phyloP scores from a whole-genome alignment of 257 asterid species.

The Gardenia jasminoides region DNA sequence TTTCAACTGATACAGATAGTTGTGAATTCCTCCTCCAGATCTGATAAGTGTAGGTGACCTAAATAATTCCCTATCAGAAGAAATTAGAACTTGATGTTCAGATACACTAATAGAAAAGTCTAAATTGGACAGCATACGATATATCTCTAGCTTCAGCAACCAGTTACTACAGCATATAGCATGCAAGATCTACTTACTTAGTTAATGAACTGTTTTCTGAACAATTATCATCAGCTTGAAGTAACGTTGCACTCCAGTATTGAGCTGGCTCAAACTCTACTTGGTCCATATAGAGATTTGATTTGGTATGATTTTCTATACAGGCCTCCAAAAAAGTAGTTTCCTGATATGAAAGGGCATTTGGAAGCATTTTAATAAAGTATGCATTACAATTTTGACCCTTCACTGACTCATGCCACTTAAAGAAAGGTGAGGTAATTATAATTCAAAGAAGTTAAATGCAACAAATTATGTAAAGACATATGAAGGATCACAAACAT shows the following conservation, averaged over 20 bases:
- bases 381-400: background rate
- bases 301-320: constrained; percentile 92
- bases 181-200: constrained; percentile 40
- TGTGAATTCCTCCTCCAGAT: constrained; percentile 89
- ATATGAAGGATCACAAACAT: constrained; percentile 32
- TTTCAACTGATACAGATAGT: constrained; percentile 82
- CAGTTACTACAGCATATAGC: background rate
- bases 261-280: constrained; percentile 97
- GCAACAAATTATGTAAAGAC: background rate
- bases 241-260: constrained; percentile 72
- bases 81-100: constrained; percentile 13
- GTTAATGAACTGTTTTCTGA: constrained; percentile 39
- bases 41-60: constrained; percentile 77
- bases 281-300: constrained; percentile 96
- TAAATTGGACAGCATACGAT: background rate
- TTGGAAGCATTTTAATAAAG: background rate
- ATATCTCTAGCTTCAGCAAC: background rate
- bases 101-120: constrained; percentile 2
- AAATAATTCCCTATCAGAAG: constrained; percentile 55
- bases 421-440: background rate
- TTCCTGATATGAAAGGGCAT: constrained; percentile 55
- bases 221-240: constrained; percentile 50
- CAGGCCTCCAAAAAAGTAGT: constrained; percentile 89
- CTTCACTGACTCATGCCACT: background rate
- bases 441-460: background rate